Conservation (phyloP, 176 grass and related monocot genomes). For the Avena sativa region DNA sequence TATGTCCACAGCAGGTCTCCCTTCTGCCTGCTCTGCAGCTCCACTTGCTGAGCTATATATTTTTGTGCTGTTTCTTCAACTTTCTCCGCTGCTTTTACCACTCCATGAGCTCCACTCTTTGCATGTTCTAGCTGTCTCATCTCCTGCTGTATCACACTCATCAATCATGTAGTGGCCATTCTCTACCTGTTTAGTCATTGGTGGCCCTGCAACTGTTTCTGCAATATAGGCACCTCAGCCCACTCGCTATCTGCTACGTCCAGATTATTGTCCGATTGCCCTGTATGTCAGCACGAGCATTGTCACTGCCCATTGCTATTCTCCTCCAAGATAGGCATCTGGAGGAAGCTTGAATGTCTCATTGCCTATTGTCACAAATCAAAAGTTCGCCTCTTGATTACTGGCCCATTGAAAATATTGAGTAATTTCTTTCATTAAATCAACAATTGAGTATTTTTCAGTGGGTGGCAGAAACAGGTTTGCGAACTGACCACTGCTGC, state of each 20-base stretch:
- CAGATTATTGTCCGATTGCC: no score
- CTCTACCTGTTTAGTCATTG: background rate
- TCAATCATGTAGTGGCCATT: background rate
- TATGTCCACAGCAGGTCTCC: background rate
- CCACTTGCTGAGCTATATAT: background rate
- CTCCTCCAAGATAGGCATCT: background rate
- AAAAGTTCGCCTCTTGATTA: background rate
- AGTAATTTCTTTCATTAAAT: background rate
- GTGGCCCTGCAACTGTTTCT: background rate
- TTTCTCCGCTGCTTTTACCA: background rate
- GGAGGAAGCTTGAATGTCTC: background rate
- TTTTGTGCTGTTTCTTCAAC: background rate
- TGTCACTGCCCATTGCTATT: background rate
- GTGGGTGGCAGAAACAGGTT: no score
- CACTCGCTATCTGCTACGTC: background rate
- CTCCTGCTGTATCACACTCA: background rate
- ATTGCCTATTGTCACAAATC: background rate
- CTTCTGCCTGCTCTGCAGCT: background rate
- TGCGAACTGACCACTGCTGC: no score
- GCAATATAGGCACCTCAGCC: background rate
- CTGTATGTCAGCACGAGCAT: no score
- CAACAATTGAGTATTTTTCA: background rate
- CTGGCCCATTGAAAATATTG: background rate
- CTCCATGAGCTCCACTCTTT: background rate
- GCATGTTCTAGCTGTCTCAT: no score